Evolutionary conservation across 768 basidiomycete genomes (phyloP), one percentile per base, ranked within the genome.

Genomic region (Pleurotus eryngii): DNA sequence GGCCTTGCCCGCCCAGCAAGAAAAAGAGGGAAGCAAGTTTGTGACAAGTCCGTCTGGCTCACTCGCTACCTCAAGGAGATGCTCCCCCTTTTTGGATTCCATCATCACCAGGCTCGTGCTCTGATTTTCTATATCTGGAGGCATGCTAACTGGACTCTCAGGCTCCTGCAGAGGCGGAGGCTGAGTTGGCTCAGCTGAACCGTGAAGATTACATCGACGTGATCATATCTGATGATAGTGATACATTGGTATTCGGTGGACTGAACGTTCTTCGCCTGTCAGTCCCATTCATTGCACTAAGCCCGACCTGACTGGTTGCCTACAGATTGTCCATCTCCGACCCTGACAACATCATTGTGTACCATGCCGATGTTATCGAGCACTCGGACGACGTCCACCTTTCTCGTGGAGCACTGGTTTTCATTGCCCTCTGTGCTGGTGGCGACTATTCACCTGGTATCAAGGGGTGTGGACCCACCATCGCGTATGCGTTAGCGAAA

Each of bases 101-200:
- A 35, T 6, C 14, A 20, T 5, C 75, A 83, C 61, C 82, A 78
- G 68, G 86, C 84, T 64, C 42, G 82, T 68, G 17, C 11, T 22
- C 45, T 38, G n/a, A 11, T 38, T 43, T 22, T 3, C 22, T 22
- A 22, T 2, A 22, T 22, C 22, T 3, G 3, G 2, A 22, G 3
- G 2, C 3, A 3, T 22, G 22, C 22, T 22, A 2, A 15, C 50
- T 66, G 39, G 59, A 67, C 42, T 59, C 57, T 62, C 50, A 86
- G 86, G 95, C 93, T 14, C 95, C 95, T 4, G 94, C 92, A 12
- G 95, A 97, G 70, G 95, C 95, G 0, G 95, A 98, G 69, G 95
- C 95, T 0, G 95, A 96, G 66, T 77, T 97, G 2, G 95, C 95
- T 0, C 87, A 90, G 59, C 76, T 97, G 55, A 95, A 93, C 63